These are phyloP conservation scores for Colletotrichum musae DNA, from an alignment of 2,329 filamentous ascomycete species.

Conservation along the genomic window DNA sequence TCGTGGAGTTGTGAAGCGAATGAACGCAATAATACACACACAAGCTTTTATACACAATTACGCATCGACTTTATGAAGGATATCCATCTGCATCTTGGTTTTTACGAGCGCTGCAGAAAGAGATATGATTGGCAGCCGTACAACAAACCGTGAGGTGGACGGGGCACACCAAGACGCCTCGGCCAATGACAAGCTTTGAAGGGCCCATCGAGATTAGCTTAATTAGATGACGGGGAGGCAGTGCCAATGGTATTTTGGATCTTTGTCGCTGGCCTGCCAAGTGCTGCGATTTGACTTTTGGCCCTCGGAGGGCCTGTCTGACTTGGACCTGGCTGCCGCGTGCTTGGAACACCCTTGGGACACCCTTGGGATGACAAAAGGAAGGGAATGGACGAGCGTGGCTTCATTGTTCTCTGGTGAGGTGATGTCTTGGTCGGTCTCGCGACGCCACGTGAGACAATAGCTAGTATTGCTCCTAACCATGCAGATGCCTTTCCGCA, in stretches of 20 bases:
- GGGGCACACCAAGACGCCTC: conserved; percentile 13
- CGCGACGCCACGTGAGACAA: conserved; percentile 21
- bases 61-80: neutral
- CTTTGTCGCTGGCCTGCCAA: conserved; percentile 21
- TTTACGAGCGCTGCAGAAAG: conserved; percentile 22
- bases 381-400: conserved; percentile 1
- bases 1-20: neutral
- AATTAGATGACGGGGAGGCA: conserved; percentile 21
- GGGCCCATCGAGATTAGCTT: conserved; percentile 39
- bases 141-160: neutral
- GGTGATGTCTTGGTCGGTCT: conserved; percentile 12
- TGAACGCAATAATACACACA: neutral
- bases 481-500: neutral
- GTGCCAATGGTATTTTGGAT: conserved; percentile 19
- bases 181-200: conserved; percentile 40
- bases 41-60: neutral
- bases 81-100: neutral
- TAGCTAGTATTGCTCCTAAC: neutral
- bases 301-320: neutral
- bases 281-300: conserved; percentile 29
- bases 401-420: conserved; percentile 11
- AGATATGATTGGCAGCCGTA: conserved; percentile 25
- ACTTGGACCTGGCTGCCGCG: neutral
- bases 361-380: neutral
- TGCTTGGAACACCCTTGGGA: neutral